These are phyloP conservation scores for Pleurotus citrinopileatus DNA, from an alignment of 768 basidiomycete genomes.

Conservation along the genomic window DNA sequence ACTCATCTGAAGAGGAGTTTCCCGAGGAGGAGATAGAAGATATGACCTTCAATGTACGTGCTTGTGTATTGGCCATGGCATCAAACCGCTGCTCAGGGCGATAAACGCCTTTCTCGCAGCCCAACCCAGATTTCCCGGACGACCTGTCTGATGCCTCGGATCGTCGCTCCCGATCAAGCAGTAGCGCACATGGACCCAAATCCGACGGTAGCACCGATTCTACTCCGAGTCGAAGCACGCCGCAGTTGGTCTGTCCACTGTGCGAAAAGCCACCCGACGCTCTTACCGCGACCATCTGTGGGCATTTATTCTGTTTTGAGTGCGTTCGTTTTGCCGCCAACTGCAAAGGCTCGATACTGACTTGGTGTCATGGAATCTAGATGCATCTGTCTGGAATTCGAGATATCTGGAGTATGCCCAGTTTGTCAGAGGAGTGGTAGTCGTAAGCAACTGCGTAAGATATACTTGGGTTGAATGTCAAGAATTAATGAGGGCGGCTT, in stretches of 20 bases:
- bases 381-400: conserved; percentile 5
- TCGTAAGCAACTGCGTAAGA: conserved; percentile 4
- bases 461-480: not conserved
- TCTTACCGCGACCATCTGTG: conserved; percentile 2
- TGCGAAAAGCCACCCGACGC: not conserved
- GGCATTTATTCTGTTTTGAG: conserved; percentile 8
- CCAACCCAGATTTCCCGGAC: conserved; percentile 7
- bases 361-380: too few relatives aligned
- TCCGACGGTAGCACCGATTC: not conserved
- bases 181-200: not conserved
- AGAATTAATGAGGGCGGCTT: too few relatives aligned
- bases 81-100: not conserved
- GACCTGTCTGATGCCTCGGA: conserved; percentile 2
- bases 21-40: conserved; percentile 1
- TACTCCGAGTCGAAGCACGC: not conserved
- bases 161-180: not conserved
- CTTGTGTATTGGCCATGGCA: not conserved
- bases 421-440: conserved; percentile 2
- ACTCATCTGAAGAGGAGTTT: not conserved
- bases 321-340: not conserved
- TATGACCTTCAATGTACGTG: conserved; percentile 3
- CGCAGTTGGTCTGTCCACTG: not conserved
- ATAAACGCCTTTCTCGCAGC: not conserved
- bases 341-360: too few relatives aligned
- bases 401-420: conserved; percentile 6